Evolutionary conservation across 768 basidiomycete genomes (phyloP).

Genomic region (Tricholomella constricta): DNA sequence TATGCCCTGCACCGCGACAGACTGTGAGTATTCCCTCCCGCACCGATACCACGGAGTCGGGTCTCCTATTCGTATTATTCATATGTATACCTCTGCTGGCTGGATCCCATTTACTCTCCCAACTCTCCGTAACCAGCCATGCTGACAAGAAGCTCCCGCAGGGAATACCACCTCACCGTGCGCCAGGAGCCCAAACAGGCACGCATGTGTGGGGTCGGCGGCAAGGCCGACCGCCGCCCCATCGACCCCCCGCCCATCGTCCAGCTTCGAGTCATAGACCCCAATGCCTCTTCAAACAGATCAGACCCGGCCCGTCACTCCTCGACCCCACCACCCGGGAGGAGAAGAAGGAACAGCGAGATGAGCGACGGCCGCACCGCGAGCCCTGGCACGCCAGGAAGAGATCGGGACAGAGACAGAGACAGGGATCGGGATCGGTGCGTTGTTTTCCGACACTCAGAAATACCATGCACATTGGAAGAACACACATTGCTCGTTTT

Average conservation of each 20-base stretch:
- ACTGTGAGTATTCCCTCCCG: conserved; percentile 35
- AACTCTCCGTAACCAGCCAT: background rate
- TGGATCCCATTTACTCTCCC: conserved; percentile 11
- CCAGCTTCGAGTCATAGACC: conserved; percentile 88
- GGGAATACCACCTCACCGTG: conserved; percentile 84
- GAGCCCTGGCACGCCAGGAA: background rate
- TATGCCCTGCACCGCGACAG: conserved; percentile 36
- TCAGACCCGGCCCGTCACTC: background rate
- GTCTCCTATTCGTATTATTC: conserved; percentile 11
- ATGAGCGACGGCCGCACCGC: conserved; percentile 8
- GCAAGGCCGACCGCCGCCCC: conserved; percentile 92
- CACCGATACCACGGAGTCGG: conserved; percentile 38
- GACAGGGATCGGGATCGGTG: conserved; percentile 20
- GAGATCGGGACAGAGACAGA: conserved; percentile 6
- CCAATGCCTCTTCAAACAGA: conserved; percentile 17
- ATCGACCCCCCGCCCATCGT: conserved; percentile 97
- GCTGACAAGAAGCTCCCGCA: conserved; percentile 33
- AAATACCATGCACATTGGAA: background rate
- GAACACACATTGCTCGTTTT: no score
- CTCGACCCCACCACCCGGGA: conserved; percentile 16
- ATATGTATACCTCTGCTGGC: conserved; percentile 4
- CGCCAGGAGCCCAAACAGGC: conserved; percentile 93
- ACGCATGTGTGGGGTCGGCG: conserved; percentile 88
- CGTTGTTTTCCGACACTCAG: background rate
- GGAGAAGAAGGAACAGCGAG: conserved; percentile 10